Evolutionary conservation across 768 basidiomycete genomes (phyloP).

Genomic region (Royoungia palumana): DNA sequence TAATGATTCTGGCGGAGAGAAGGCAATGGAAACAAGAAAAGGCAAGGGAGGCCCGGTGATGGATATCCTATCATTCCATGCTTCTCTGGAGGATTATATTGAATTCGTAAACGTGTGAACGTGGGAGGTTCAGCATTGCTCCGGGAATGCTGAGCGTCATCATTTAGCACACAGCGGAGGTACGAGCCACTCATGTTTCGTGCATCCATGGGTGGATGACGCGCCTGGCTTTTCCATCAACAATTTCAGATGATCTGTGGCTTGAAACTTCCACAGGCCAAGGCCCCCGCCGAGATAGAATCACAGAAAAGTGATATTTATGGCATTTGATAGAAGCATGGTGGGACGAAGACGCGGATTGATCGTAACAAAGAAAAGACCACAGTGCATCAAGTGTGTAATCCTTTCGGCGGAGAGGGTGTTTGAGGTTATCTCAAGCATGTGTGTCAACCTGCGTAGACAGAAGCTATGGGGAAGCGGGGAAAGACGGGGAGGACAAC

Average conservation of each 20-base stretch:
- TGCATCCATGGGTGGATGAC: background rate
- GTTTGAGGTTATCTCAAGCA: background rate
- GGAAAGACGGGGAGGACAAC: constrained; percentile 21
- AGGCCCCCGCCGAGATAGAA: constrained; percentile 10
- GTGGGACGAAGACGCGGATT: constrained; percentile 22
- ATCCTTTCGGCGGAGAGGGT: constrained; percentile 6
- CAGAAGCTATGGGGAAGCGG: constrained; percentile 21
- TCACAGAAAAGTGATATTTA: constrained; percentile 21
- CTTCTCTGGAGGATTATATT: background rate
- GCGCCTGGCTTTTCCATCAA: constrained; percentile 4
- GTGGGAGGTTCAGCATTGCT: background rate
- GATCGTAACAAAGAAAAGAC: constrained; percentile 13
- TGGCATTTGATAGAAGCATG: constrained; percentile 14
- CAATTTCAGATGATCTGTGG: background rate
- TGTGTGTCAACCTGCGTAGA: background rate
- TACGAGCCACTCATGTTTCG: background rate
- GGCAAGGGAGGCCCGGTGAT: background rate
- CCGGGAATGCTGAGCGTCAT: background rate
- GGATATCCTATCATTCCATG: background rate
- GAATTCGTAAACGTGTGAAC: background rate
- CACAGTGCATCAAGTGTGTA: constrained; percentile 6
- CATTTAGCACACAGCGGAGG: background rate
- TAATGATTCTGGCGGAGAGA: background rate
- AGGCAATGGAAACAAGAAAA: background rate
- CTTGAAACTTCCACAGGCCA: constrained; percentile 7